Evolutionary conservation across 2,329 filamentous ascomycete species (phyloP).

Genomic region (Anthostomella pinea): DNA sequence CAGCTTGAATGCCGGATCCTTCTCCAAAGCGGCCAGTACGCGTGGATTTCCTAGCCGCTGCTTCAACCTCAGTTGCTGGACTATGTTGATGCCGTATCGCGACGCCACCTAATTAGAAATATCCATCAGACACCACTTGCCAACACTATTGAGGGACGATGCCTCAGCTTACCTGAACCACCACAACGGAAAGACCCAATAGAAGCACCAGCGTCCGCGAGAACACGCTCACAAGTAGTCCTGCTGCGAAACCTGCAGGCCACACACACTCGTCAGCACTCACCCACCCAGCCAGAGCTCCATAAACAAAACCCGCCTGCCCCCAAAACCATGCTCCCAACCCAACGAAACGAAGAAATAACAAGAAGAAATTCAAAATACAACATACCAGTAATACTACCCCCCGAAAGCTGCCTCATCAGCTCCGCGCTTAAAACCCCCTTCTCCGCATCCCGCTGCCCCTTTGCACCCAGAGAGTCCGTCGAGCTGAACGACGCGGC

Average conservation of each 20-base stretch:
- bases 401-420: constrained; percentile 51
- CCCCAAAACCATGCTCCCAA: background rate
- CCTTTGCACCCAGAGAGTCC: constrained; percentile 15
- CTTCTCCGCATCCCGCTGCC: constrained; percentile 9
- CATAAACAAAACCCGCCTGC: background rate
- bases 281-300: background rate
- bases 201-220: constrained; percentile 68
- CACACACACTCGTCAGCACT: constrained; percentile 2
- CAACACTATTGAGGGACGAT: too few relatives aligned
- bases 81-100: constrained; percentile 33
- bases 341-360: constrained; percentile 1
- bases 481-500: constrained; percentile 10
- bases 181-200: constrained; percentile 61
- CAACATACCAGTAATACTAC: constrained; percentile 49
- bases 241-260: constrained; percentile 55
- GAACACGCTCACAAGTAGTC: constrained; percentile 66
- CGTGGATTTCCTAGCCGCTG: constrained; percentile 36
- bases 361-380: background rate
- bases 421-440: constrained; percentile 32
- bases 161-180: constrained; percentile 55
- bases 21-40: constrained; percentile 49
- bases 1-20: constrained; percentile 62
- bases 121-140: background rate
- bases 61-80: constrained; percentile 30
- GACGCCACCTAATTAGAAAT: constrained; percentile 28